Evolutionary conservation across 352 stramenopile species (phyloP).

Genomic region (Phytophthora pistaciae): DNA sequence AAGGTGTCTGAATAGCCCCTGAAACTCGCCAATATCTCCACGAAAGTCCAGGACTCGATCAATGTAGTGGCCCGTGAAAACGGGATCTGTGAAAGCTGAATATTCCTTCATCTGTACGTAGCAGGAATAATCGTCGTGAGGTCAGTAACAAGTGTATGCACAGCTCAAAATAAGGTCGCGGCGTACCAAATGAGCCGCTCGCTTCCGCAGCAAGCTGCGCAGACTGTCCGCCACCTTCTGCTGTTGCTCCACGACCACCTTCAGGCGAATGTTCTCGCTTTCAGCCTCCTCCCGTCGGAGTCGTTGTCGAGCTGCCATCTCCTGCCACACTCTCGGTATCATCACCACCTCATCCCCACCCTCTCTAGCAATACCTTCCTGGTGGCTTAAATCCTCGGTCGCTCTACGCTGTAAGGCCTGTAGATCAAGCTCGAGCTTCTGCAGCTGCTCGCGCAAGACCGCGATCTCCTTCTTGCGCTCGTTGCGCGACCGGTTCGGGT

Average conservation of each 20-base stretch:
- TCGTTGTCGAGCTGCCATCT: neutral
- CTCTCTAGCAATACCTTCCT: neutral
- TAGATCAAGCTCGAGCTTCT: neutral
- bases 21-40: constrained; percentile 2
- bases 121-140: neutral
- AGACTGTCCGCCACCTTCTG: neutral
- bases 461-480: constrained; percentile 4
- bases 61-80: neutral
- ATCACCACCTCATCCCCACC: neutral
- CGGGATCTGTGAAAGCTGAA: constrained; percentile 2
- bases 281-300: neutral
- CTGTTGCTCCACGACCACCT: neutral
- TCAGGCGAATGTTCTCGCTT: constrained; percentile 3
- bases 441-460: constrained; percentile 3
- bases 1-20: neutral
- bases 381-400: neutral
- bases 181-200: constrained; percentile 1
- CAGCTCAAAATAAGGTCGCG: neutral
- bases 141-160: neutral
- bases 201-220: constrained; percentile 4
- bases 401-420: neutral
- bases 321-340: constrained; percentile 2
- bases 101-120: neutral
- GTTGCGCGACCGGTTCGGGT: constrained; percentile 5
- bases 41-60: constrained; percentile 2